Conservation (phyloP, 73 alveolate species). For the Paramecium bursaria region DNA sequence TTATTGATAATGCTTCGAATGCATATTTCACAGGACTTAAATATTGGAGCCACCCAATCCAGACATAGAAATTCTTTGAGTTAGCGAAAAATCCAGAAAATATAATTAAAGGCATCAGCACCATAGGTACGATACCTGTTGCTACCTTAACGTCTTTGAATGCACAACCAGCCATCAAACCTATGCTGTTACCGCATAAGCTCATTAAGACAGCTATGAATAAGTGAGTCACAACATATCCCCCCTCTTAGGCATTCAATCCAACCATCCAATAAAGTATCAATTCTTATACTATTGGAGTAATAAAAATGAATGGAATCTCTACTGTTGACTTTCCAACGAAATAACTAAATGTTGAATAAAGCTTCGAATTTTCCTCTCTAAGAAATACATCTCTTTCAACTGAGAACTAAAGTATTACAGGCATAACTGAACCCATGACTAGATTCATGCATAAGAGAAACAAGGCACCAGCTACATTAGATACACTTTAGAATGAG, state of each 20-base stretch:
- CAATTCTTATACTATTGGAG: constrained; percentile 47
- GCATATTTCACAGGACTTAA: constrained; percentile 81
- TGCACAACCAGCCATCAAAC: constrained; percentile 76
- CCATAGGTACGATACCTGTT: constrained; percentile 68
- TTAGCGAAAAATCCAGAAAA: constrained; percentile 82
- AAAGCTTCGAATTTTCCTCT: constrained; percentile 63
- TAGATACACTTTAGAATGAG: background rate
- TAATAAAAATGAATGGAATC: constrained; percentile 16
- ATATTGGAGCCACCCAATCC: constrained; percentile 83
- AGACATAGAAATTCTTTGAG: constrained; percentile 67
- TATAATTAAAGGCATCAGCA: constrained; percentile 76
- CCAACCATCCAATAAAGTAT: constrained; percentile 70
- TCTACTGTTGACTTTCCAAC: constrained; percentile 59
- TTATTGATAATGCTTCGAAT: constrained; percentile 73
- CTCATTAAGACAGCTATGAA: constrained; percentile 26
- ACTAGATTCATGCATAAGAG: constrained; percentile 32
- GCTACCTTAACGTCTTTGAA: constrained; percentile 71
- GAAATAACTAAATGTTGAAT: constrained; percentile 63
- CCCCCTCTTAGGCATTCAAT: constrained; percentile 32
- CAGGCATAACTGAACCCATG: constrained; percentile 60
- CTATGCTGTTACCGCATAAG: constrained; percentile 65
- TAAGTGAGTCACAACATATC: constrained; percentile 32
- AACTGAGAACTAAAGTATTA: constrained; percentile 49
- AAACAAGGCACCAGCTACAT: constrained; percentile 36
- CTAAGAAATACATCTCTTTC: constrained; percentile 69